Base-by-base conservation (phyloP, 306 rosid species). In the Parietaria judaica region DNA sequence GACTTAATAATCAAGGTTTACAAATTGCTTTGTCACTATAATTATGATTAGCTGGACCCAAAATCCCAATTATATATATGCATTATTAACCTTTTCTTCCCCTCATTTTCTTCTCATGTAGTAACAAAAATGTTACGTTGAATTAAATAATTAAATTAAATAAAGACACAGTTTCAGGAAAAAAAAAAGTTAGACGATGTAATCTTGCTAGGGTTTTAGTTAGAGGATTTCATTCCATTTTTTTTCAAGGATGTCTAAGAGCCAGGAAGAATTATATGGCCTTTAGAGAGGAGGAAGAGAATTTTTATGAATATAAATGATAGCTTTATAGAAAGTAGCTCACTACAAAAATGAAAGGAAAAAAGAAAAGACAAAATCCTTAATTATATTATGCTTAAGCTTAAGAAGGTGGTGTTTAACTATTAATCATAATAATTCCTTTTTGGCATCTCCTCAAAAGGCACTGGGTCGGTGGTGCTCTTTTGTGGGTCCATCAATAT, bases 301-400 rank as follows among this genome's bases (percentile, higher is more conserved):
- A 62, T 38, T 62, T 60, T 60, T 48, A 9, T 36, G 34, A 14
- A 14, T 49, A 61, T n/a, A n/a, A 63, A 50, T 63, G 67, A 63
- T 63, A 36, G 46, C 55, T 63, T 63, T 63, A 36, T 45, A 50
- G 67, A 63, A 63, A 63, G 66, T 50, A 41, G 46, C 14, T 50
- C 9, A 35, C 6, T 41, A 8, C 9, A 41, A 41, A 41, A 41
- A 41, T 5, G 8, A 39, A 63, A 63, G 51, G 38, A 50, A 45
- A 50, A 51, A 50, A 6, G 2, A 49, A 50, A 36, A 63, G 66
- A 63, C 36, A 13, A 63, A 50, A 37, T 63, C 67, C 57, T 63
- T 62, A 5, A 49, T 63, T 63, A 1, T 23, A 23, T 23, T 23
- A 23, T 23, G 31, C 31, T 36, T 13, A 43, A 6, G 37, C 47